Percentiles rank a stretch among this genome's conserved stretches.
These are phyloP conservation scores for Hura crepitans DNA, from an alignment of 441 rosid species.

Conservation along the genomic window DNA sequence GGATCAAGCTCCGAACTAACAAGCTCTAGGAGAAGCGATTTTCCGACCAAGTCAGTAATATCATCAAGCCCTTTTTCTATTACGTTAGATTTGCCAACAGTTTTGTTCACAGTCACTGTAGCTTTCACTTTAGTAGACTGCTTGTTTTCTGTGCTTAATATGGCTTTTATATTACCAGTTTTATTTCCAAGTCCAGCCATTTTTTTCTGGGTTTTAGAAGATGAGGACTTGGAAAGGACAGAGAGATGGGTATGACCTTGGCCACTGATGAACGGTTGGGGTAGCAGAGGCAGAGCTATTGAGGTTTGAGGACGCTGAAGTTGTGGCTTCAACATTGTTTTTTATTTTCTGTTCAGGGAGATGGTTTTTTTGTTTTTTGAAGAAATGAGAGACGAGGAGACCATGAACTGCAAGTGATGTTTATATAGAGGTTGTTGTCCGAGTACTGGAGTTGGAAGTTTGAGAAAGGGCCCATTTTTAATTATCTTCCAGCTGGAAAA, in stretches of 20 bases:
- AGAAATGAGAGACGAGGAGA: too few species aligned
- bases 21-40: too few species aligned
- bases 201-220: conserved; percentile 3
- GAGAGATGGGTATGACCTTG: background rate
- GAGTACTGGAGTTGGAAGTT: too few species aligned
- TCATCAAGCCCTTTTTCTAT: too few species aligned
- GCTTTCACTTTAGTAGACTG: conserved; percentile 34
- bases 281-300: background rate
- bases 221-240: background rate
- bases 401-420: too few species aligned
- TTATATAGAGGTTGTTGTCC: too few species aligned
- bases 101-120: conserved; percentile 33
- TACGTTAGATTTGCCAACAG: conserved; percentile 22
- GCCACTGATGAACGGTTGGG: conserved; percentile 5
- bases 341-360: background rate
- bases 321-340: conserved; percentile 28
- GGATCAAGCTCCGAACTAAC: too few species aligned
- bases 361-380: too few species aligned
- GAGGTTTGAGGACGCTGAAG: conserved; percentile 10
- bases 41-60: too few species aligned
- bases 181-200: conserved; percentile 14
- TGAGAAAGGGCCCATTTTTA: too few species aligned
- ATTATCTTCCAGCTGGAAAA: too few species aligned
- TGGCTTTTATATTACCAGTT: conserved; percentile 26
- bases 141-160: background rate